phyloP scores from a whole-genome alignment of 345 rosid species.

The Trapa incisa region DNA sequence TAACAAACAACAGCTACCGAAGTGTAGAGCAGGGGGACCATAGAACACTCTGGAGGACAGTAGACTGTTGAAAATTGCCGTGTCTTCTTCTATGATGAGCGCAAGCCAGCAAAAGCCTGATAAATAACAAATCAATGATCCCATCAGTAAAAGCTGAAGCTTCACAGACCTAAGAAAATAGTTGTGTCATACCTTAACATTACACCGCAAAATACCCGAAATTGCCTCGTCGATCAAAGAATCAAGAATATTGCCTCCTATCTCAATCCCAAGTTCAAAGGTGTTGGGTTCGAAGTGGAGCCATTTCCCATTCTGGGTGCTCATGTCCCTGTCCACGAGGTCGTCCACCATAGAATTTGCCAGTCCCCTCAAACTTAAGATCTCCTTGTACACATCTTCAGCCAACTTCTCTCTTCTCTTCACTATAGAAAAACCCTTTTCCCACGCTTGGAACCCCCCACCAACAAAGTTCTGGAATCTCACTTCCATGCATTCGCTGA shows the following conservation, averaged over 20 bases:
- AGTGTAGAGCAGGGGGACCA: too few species aligned
- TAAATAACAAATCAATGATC: background rate
- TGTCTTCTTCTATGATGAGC: background rate
- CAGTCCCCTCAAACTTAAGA: conserved; percentile 48
- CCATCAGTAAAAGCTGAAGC: background rate
- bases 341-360: conserved; percentile 82
- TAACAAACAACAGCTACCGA: too few species aligned
- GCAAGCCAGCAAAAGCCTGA: background rate
- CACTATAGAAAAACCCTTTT: conserved; percentile 36
- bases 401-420: conserved; percentile 47
- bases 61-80: background rate
- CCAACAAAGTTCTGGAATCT: conserved; percentile 38
- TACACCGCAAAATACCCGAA: conserved; percentile 26
- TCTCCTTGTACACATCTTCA: conserved; percentile 63
- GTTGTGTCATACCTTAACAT: too few species aligned
- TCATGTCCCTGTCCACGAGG: conserved; percentile 89
- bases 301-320: conserved; percentile 72
- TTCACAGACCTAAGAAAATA: background rate
- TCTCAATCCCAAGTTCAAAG: conserved; percentile 42
- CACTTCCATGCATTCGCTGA: conserved; percentile 52
- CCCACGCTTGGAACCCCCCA: conserved; percentile 49
- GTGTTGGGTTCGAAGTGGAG: conserved; percentile 57
- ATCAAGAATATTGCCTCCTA: conserved; percentile 42
- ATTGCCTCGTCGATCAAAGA: conserved; percentile 55
- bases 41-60: too few species aligned